These are phyloP conservation scores for Hortaea sp. DNA, from an alignment of 2,329 filamentous ascomycete genomes.

Conservation along the genomic window DNA sequence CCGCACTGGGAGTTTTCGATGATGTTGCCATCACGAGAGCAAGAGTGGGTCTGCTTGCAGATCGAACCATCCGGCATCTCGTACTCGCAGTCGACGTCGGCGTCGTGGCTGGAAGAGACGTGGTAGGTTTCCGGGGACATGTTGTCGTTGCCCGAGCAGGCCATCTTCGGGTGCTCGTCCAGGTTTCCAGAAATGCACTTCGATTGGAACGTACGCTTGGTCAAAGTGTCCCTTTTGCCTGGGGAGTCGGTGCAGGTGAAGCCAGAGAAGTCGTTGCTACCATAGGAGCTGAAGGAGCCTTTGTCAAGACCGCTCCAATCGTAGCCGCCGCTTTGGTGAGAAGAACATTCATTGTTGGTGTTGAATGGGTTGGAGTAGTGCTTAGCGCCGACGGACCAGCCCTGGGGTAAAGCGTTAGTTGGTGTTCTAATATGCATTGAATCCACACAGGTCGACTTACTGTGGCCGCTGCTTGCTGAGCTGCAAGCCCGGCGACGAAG, in stretches of 20 bases:
- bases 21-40: slow-evolving; percentile 56
- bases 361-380: slow-evolving; percentile 60
- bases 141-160: slow-evolving; percentile 39
- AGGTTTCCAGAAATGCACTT: slow-evolving; percentile 37
- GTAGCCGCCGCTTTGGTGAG: slow-evolving; percentile 60
- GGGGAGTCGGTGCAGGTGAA: slow-evolving; percentile 55
- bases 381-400: slow-evolving; percentile 41
- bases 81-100: slow-evolving; percentile 76
- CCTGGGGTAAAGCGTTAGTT: slow-evolving; percentile 1
- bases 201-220: slow-evolving; percentile 33
- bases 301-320: slow-evolving; percentile 55
- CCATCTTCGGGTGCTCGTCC: slow-evolving; percentile 31
- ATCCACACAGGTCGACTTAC: slow-evolving; percentile 8
- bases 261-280: slow-evolving; percentile 63
- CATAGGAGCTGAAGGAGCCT: slow-evolving; percentile 56
- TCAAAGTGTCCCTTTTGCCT: slow-evolving; percentile 46
- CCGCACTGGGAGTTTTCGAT: slow-evolving; percentile 84
- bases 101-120: slow-evolving; percentile 63
- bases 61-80: slow-evolving; percentile 69
- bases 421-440: neutral
- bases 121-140: slow-evolving; percentile 73
- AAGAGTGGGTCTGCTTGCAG: slow-evolving; percentile 69
- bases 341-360: slow-evolving; percentile 66
- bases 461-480: slow-evolving; percentile 39
- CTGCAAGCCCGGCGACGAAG: slow-evolving; percentile 20